A percentile compares a stretch with the other conserved stretches of the same genome.
Evolutionary conservation across 1,139 yeast species (phyloP).

Genomic region (Yamadazyma taylorii): DNA sequence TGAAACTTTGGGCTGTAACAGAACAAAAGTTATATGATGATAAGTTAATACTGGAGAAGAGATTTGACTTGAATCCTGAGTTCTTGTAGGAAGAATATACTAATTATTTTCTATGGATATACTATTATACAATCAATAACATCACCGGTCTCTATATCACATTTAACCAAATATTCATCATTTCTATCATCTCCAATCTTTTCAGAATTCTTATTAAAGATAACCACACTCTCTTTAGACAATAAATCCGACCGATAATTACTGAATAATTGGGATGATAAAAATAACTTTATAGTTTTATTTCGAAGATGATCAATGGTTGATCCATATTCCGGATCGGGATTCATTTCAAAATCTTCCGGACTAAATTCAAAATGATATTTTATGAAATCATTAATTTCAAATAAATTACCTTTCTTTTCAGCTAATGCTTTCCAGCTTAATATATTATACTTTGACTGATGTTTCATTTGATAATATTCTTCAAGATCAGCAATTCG

Average conservation of each 20-base stretch:
- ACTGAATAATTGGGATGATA: conserved; percentile 47
- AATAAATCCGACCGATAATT: conserved; percentile 22
- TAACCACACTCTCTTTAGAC: conserved; percentile 22
- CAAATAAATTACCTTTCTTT: conserved; percentile 22
- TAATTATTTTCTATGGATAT: conserved; percentile 1
- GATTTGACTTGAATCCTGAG: conserved; percentile 15
- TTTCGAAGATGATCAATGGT: conserved; percentile 60
- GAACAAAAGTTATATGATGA: conserved; percentile 50
- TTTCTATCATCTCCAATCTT: conserved; percentile 33
- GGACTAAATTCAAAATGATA: conserved; percentile 80
- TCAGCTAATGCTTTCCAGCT: conserved; percentile 29
- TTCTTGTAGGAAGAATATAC: conserved; percentile 4
- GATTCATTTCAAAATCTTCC: conserved; percentile 63
- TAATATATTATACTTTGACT: conserved; percentile 28
- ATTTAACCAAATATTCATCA: conserved; percentile 55
- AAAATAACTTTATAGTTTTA: conserved; percentile 52
- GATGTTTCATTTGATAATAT: conserved; percentile 29
- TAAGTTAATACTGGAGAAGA: conserved; percentile 35
- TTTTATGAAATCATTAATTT: conserved; percentile 40
- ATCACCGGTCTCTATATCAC: conserved; percentile 69
- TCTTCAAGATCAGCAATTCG: conserved; percentile 20
- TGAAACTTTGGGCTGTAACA: conserved; percentile 62
- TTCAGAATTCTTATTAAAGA: conserved; percentile 30
- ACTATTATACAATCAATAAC: conserved; percentile 49
- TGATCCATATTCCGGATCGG: conserved; percentile 69